Conservation (phyloP, 208 protist genomes). For the Porcisia deanei region DNA sequence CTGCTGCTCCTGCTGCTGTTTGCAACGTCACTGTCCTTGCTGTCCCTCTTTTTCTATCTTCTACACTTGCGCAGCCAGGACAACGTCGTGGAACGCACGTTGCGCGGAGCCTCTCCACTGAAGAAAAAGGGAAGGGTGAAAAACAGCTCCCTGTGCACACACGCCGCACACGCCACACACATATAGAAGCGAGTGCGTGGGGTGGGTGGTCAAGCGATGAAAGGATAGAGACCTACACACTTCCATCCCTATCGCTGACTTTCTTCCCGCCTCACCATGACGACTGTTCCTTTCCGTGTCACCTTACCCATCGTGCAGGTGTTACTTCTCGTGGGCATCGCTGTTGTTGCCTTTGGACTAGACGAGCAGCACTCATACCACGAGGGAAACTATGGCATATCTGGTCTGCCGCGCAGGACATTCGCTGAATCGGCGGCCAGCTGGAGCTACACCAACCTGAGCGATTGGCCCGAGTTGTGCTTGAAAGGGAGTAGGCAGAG, state of each 20-base stretch:
- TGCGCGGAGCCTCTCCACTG: too few relatives aligned
- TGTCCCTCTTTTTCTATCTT: too few relatives aligned
- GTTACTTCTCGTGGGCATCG: background rate
- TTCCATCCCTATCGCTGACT: background rate
- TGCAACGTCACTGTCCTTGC: too few relatives aligned
- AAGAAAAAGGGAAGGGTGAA: too few relatives aligned
- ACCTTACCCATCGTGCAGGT: background rate
- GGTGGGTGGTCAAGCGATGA: too few relatives aligned
- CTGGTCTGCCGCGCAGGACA: slow-evolving; percentile 27
- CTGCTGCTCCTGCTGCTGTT: too few relatives aligned
- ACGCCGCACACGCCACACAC: too few relatives aligned
- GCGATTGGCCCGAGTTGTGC: slow-evolving; percentile 51
- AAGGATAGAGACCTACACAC: background rate
- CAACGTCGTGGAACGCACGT: too few relatives aligned
- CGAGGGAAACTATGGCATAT: slow-evolving; percentile 66
- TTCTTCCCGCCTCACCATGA: background rate
- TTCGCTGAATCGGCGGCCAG: slow-evolving; percentile 11
- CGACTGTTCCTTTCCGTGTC: background rate
- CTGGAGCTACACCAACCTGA: slow-evolving; percentile 58
- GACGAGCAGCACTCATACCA: slow-evolving; percentile 25
- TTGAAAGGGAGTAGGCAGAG: slow-evolving; percentile 56
- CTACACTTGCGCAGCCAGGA: too few relatives aligned
- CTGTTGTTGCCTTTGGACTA: background rate
- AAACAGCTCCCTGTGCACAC: too few relatives aligned
- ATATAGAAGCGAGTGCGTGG: too few relatives aligned